Conservation (phyloP, 805 yeast species). For the Cyberlindnera amylophila region DNA sequence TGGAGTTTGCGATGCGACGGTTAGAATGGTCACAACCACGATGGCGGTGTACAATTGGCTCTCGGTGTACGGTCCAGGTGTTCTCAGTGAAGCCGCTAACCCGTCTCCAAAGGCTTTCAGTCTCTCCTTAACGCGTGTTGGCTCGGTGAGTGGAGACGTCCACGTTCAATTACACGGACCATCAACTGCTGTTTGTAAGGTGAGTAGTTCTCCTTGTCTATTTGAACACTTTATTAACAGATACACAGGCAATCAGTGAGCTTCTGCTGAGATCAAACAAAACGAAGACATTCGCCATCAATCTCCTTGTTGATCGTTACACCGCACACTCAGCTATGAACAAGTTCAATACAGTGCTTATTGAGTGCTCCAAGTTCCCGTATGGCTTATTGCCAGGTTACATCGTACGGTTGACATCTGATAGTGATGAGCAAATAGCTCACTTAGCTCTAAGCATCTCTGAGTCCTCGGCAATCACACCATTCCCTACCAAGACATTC, state of each 20-base stretch:
- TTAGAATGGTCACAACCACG: conserved; percentile 4
- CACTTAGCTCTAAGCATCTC: too few species aligned
- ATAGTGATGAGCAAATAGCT: too few species aligned
- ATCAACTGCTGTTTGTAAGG: neutral
- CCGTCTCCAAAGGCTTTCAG: neutral
- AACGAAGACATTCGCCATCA: neutral
- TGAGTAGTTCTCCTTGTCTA: neutral
- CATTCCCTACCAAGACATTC: too few species aligned
- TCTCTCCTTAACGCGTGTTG: conserved; percentile 5
- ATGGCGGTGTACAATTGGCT: conserved; percentile 6
- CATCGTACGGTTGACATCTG: too few species aligned
- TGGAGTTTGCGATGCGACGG: neutral
- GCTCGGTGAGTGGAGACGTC: conserved; percentile 10
- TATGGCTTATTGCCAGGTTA: conserved; percentile 6
- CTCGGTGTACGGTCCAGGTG: conserved; percentile 6
- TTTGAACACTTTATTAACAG: neutral
- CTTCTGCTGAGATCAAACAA: conserved; percentile 3
- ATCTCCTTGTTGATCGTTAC: conserved; percentile 4
- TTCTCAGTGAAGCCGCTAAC: neutral
- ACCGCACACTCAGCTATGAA: conserved; percentile 2
- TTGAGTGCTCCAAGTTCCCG: conserved; percentile 4
- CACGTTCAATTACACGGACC: conserved; percentile 2
- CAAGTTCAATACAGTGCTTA: neutral
- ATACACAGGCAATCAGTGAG: neutral
- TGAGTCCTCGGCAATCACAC: too few species aligned